Base-by-base conservation (phyloP, 352 stramenopile species). In the Phytophthora uliginosa region DNA sequence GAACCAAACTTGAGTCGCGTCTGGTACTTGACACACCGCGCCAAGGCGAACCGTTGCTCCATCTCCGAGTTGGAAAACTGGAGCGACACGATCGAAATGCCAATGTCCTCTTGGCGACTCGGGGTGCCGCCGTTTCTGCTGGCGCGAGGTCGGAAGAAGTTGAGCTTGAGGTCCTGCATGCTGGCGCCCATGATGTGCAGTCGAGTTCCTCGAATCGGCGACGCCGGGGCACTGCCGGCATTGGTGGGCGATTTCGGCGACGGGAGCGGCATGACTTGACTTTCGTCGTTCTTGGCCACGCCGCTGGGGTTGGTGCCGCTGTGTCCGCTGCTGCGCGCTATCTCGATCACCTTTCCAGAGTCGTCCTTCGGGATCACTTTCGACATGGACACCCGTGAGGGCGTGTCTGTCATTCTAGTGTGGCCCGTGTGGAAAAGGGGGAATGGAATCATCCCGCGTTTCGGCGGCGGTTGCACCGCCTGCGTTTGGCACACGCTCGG, bases 301-400 rank as follows among this genome's bases (percentile, higher is more conserved):
- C 52, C 50, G 40, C 52, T 59, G 58, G 59, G 33, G 63, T 63
- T 63, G 15, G 42, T 71, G 31, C 52, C 70, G 61, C 80, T 89
- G 18, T 69, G 76, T 47, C 45, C 78, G 34, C 66, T 82, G 55
- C 81, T 87, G 5, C 62, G 26, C 22, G 69, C 54, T 20, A 69
- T 73, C 34, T 88, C 81, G 24, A 70, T 60, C 2, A 78, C 66
- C 33, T 73, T 74, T 34, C 42, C 71, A 7, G 70, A 69, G 48
- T 81, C 63, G 55, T 81, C 74, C 73, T 90, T 91, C 4, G 85
- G 85, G 48, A 92, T 87, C 59, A 94, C 87, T 91, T 94, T 92
- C 38, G 83, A 79, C 85, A 94, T 93, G 42, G 69, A 70, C 48
- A 78, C 50, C 72, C 82, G 78, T 61, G 84, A 77, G 26, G 84